Percentiles rank a stretch among this genome's conserved stretches.
These are phyloP conservation scores for Yamadazyma atlantica DNA, from an alignment of 1,139 yeast species.

Conservation along the genomic window DNA sequence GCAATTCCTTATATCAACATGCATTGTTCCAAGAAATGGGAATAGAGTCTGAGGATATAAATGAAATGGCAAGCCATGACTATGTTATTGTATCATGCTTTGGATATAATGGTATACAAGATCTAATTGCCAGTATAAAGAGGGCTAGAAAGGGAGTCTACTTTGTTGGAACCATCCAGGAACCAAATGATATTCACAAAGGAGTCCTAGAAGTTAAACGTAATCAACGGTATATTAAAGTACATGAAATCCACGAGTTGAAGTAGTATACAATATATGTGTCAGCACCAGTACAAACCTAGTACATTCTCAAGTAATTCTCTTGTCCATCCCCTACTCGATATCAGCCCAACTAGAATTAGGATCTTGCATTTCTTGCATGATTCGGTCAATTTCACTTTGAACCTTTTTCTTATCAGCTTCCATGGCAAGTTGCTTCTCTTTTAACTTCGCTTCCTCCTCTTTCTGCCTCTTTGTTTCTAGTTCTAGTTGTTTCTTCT, in stretches of 20 bases:
- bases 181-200: constrained; percentile 4
- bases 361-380: constrained; percentile 30
- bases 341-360: constrained; percentile 35
- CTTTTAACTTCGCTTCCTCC: constrained; percentile 10
- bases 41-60: constrained; percentile 4
- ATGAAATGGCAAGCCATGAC: constrained; percentile 8
- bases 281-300: too few relatives aligned
- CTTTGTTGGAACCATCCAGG: constrained; percentile 11
- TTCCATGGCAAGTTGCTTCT: constrained; percentile 10
- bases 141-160: constrained; percentile 9
- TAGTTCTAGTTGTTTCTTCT: constrained; percentile 7
- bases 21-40: constrained; percentile 13
- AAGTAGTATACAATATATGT: constrained; percentile 1
- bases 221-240: constrained; percentile 3
- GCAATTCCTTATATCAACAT: constrained; percentile 12
- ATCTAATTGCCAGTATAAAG: constrained; percentile 9
- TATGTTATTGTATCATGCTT: constrained; percentile 12
- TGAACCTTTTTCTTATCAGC: constrained; percentile 14
- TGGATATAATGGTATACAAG: constrained; percentile 9
- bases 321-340: too few relatives aligned
- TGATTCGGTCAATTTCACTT: constrained; percentile 29
- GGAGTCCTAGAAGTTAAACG: constrained; percentile 5
- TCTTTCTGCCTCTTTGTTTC: constrained; percentile 10
- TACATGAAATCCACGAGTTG: background rate
- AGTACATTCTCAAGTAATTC: too few relatives aligned